Evolutionary conservation across 139 green algal species (phyloP).

Genomic region (Chlorella ohadii): DNA sequence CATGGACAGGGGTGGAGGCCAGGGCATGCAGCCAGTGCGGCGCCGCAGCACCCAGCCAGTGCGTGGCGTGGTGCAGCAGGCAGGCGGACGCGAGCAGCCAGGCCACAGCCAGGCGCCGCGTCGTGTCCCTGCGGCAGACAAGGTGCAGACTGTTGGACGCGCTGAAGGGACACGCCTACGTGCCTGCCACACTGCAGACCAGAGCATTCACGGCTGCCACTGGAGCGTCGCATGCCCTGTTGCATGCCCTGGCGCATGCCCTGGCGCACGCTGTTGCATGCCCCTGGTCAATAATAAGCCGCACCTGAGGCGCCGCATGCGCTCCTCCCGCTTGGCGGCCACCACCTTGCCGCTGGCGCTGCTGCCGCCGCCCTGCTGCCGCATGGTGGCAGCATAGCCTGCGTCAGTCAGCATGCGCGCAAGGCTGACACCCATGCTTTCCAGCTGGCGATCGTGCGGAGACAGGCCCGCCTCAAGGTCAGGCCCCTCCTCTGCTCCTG

Average conservation of each 20-base stretch:
- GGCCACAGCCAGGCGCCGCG: slow-evolving; percentile 71
- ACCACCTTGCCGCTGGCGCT: slow-evolving; percentile 36
- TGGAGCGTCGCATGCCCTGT: too few species aligned
- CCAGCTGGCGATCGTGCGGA: slow-evolving; percentile 30
- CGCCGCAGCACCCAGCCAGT: slow-evolving; percentile 59
- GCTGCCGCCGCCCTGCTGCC: slow-evolving; percentile 20
- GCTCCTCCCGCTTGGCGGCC: slow-evolving; percentile 69
- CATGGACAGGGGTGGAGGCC: slow-evolving; percentile 73
- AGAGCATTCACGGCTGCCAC: too few species aligned
- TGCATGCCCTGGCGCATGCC: too few species aligned
- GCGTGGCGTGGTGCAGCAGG: slow-evolving; percentile 77
- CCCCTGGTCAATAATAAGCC: too few species aligned
- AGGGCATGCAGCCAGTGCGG: slow-evolving; percentile 73
- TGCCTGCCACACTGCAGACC: too few species aligned
- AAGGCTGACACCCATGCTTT: slow-evolving; percentile 9
- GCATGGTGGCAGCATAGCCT: slow-evolving; percentile 37
- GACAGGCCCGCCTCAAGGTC: slow-evolving; percentile 12
- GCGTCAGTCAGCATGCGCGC: slow-evolving; percentile 45
- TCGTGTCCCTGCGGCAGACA: slow-evolving; percentile 30
- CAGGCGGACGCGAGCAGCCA: slow-evolving; percentile 82
- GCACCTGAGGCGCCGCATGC: slow-evolving; percentile 56
- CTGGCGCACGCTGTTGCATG: too few species aligned
- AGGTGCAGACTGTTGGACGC: too few species aligned
- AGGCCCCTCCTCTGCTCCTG: background rate
- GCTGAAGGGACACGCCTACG: too few species aligned